phyloP scores from a whole-genome alignment of 2,329 filamentous ascomycete species.

The Polytolypa hystricis region DNA sequence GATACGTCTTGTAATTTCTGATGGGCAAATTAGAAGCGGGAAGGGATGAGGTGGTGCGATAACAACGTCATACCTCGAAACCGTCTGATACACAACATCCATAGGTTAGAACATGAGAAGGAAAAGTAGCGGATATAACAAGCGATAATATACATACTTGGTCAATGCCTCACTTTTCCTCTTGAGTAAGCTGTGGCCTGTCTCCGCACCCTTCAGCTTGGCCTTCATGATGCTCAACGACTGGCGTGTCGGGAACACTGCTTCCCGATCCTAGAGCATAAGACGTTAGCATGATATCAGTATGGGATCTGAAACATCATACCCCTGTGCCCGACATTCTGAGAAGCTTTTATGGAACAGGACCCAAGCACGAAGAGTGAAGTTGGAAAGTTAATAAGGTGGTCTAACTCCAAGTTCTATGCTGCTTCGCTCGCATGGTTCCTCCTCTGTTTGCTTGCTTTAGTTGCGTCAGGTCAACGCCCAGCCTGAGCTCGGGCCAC shows the following conservation, averaged over 20 bases:
- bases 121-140: background rate
- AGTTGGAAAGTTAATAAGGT: too few relatives aligned
- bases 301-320: slow-evolving; percentile 11
- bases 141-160: slow-evolving; percentile 53
- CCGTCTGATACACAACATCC: slow-evolving; percentile 45
- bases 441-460: too few relatives aligned
- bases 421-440: too few relatives aligned
- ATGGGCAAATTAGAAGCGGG: slow-evolving; percentile 12
- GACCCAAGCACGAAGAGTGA: too few relatives aligned
- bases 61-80: slow-evolving; percentile 59
- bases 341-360: too few relatives aligned
- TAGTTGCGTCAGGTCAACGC: too few relatives aligned
- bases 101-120: slow-evolving; percentile 1
- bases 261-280: slow-evolving; percentile 66
- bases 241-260: slow-evolving; percentile 96
- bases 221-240: slow-evolving; percentile 94
- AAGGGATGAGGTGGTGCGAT: background rate
- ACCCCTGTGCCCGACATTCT: slow-evolving; percentile 34
- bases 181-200: slow-evolving; percentile 88
- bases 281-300: slow-evolving; percentile 10
- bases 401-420: too few relatives aligned
- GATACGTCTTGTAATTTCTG: slow-evolving; percentile 91
- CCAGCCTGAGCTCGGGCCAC: too few relatives aligned
- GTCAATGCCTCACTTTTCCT: slow-evolving; percentile 96
- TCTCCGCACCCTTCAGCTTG: slow-evolving; percentile 89